phyloP scores from a whole-genome alignment of 1,139 yeast genomes.

The Tardiomyces blankii region DNA sequence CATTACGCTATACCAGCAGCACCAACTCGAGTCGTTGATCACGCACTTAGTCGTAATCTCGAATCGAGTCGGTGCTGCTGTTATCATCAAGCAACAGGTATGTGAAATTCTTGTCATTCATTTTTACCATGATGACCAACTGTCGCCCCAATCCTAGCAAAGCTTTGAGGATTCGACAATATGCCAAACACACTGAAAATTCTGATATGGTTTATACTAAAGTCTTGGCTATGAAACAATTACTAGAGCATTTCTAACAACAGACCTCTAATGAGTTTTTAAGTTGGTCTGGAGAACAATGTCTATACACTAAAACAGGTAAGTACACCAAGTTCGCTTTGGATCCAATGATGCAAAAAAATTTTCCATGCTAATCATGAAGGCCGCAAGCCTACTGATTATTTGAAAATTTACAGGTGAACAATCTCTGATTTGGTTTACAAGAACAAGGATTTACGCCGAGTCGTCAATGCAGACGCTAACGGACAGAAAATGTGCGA shows the following conservation, averaged over 20 bases:
- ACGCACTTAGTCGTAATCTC: not conserved
- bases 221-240: no score
- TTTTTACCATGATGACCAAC: constrained; percentile 34
- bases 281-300: no score
- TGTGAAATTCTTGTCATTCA: not conserved
- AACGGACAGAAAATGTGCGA: no score
- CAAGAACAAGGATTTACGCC: not conserved
- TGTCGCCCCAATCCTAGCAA: constrained; percentile 55
- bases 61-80: not conserved
- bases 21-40: not conserved
- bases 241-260: not conserved
- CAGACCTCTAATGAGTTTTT: not conserved
- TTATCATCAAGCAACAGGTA: not conserved
- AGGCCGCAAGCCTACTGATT: constrained; percentile 1
- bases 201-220: constrained; percentile 30
- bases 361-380: constrained; percentile 33
- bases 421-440: not conserved
- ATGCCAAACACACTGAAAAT: constrained; percentile 43
- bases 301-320: no score
- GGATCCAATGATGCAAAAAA: constrained; percentile 19
- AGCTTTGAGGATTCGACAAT: constrained; percentile 45
- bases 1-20: not conserved
- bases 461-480: no score
- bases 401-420: not conserved
- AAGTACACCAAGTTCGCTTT: not conserved